phyloP scores from a whole-genome alignment of 192 early-diverging fungal genomes.

The Endogone sp. region DNA sequence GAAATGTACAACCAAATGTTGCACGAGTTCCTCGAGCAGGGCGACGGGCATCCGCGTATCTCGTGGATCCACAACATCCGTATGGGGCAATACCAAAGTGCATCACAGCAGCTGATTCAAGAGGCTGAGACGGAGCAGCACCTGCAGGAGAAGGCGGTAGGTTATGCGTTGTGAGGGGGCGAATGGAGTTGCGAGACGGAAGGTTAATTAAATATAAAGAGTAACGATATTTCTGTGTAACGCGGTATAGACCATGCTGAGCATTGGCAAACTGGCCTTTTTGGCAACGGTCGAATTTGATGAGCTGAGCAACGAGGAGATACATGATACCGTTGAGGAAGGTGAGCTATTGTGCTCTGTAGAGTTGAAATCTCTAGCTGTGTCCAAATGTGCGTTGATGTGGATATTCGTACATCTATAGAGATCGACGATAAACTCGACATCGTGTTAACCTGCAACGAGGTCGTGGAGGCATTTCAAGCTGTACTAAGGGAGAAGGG shows the following conservation, averaged over 20 bases:
- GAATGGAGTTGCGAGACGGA: neutral
- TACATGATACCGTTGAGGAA: neutral
- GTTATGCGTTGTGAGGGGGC: neutral
- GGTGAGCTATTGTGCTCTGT: neutral
- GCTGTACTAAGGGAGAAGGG: neutral
- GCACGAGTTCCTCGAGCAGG: neutral
- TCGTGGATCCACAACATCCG: neutral
- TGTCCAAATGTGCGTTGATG: neutral
- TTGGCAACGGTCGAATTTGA: neutral
- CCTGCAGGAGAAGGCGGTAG: neutral
- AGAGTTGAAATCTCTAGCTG: neutral
- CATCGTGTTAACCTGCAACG: neutral
- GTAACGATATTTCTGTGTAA: neutral
- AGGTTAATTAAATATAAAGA: no score
- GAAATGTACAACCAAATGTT: neutral
- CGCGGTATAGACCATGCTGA: neutral
- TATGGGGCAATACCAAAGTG: neutral
- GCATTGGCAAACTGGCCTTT: neutral
- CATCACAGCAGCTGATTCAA: neutral
- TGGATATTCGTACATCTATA: neutral
- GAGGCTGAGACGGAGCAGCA: neutral
- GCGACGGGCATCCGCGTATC: neutral
- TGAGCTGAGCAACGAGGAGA: neutral
- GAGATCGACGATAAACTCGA: neutral
- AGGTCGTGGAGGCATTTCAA: neutral